These are phyloP conservation scores for Ceratobasidium sp. DNA, from an alignment of 1,284 basidiomycete species.

Conservation along the genomic window DNA sequence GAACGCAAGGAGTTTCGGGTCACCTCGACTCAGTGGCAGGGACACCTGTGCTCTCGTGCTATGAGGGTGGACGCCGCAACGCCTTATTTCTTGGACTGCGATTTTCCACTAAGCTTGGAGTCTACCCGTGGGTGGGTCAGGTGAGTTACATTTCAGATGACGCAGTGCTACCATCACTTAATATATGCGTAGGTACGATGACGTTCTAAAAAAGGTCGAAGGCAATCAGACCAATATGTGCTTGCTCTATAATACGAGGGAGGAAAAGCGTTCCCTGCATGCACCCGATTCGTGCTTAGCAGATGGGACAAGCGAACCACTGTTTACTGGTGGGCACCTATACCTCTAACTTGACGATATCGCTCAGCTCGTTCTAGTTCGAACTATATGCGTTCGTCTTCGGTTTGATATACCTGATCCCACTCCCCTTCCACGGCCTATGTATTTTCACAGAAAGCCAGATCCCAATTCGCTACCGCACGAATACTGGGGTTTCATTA, in stretches of 20 bases:
- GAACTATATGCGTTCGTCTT: constrained; percentile 23
- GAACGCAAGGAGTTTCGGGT: not conserved
- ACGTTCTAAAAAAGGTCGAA: constrained; percentile 1
- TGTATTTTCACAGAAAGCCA: constrained; percentile 26
- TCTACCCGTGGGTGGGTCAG: not conserved
- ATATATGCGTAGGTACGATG: constrained; percentile 3
- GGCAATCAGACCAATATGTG: constrained; percentile 13
- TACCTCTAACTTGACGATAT: not conserved
- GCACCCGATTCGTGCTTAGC: not conserved
- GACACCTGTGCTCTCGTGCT: constrained; percentile 7
- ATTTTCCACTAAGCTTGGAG: constrained; percentile 1
- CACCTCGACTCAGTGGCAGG: not conserved
- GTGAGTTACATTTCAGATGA: not conserved
- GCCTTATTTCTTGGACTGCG: constrained; percentile 25
- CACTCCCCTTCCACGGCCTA: not conserved
- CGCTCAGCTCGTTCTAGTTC: not conserved
- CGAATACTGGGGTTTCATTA: constrained; percentile 38
- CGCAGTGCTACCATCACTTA: not conserved
- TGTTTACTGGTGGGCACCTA: constrained; percentile 5
- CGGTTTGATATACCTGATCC: constrained; percentile 5
- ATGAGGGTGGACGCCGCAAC: constrained; percentile 13
- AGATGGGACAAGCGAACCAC: not conserved
- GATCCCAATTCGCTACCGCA: not conserved
- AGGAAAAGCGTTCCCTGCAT: not conserved
- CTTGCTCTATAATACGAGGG: not conserved